Percentiles rank a stretch among this genome's conserved stretches.
These are phyloP conservation scores for Sanghuangporus sanghuang DNA, from an alignment of 1,284 basidiomycete genomes.

Conservation along the genomic window DNA sequence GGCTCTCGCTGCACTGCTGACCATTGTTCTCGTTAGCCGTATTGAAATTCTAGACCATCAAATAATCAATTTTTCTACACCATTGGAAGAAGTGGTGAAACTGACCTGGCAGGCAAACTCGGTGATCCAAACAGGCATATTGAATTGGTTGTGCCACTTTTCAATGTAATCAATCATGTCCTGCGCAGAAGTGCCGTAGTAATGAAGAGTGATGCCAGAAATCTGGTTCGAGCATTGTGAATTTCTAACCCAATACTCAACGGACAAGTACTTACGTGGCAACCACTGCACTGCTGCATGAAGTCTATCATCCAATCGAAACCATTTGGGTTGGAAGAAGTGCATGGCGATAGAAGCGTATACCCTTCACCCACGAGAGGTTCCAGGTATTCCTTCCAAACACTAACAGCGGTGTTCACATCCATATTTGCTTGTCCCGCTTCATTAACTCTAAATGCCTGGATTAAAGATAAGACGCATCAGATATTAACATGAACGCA, in stretches of 20 bases:
- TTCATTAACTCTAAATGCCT: constrained; percentile 48
- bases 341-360: constrained; percentile 58
- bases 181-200: constrained; percentile 50
- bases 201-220: constrained; percentile 48
- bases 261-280: constrained; percentile 39
- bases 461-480: neutral
- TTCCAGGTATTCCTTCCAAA: constrained; percentile 62
- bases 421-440: constrained; percentile 57
- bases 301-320: constrained; percentile 61
- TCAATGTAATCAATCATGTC: constrained; percentile 48
- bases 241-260: constrained; percentile 19
- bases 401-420: constrained; percentile 39
- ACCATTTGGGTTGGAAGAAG: constrained; percentile 57
- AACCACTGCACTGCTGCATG: constrained; percentile 43
- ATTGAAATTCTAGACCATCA: constrained; percentile 50
- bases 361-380: constrained; percentile 56
- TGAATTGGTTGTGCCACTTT: constrained; percentile 47
- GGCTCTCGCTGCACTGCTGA: constrained; percentile 40
- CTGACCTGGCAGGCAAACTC: constrained; percentile 64
- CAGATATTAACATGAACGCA: constrained; percentile 28
- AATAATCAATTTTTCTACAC: constrained; percentile 15
- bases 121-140: constrained; percentile 53
- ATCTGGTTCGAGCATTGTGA: constrained; percentile 33
- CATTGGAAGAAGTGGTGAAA: neutral
- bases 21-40: constrained; percentile 32